Conservation (phyloP, 164 flowering plant genomes). For the Amborella trichopoda region DNA sequence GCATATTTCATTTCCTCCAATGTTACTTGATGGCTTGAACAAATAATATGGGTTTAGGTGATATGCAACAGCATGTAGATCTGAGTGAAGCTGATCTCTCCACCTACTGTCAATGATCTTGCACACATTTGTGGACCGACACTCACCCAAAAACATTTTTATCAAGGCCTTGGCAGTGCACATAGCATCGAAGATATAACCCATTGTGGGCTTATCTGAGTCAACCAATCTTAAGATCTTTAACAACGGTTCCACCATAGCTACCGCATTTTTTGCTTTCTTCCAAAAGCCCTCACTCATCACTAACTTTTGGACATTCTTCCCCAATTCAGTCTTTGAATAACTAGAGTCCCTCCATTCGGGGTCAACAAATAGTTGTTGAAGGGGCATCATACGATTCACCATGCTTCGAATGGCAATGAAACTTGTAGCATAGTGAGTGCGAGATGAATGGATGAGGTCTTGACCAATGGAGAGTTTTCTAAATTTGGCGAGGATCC, state of each 20-base stretch:
- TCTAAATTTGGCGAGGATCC: conserved; percentile 1
- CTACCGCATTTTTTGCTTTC: conserved; percentile 50
- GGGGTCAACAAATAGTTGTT: conserved; percentile 59
- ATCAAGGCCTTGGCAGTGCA: conserved; percentile 54
- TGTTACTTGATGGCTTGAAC: too few relatives aligned
- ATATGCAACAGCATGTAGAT: conserved; percentile 27
- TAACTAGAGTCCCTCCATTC: conserved; percentile 59
- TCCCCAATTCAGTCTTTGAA: conserved; percentile 52
- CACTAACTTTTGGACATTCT: conserved; percentile 60
- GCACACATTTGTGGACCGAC: conserved; percentile 64
- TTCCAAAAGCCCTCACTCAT: conserved; percentile 63
- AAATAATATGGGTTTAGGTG: too few relatives aligned
- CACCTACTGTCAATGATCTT: conserved; percentile 49
- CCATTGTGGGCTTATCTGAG: conserved; percentile 35
- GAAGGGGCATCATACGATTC: conserved; percentile 44
- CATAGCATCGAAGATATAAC: conserved; percentile 62
- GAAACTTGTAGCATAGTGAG: neutral
- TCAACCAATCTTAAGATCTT: conserved; percentile 49
- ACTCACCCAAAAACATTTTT: conserved; percentile 47
- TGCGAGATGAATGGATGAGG: neutral
- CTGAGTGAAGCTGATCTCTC: conserved; percentile 51
- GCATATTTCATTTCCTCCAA: too few relatives aligned
- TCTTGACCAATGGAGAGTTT: neutral
- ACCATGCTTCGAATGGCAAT: conserved; percentile 29
- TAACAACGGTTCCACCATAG: conserved; percentile 52